Evolutionary conservation across 208 protist species (phyloP).

Genomic region (Crithidia sp.): DNA sequence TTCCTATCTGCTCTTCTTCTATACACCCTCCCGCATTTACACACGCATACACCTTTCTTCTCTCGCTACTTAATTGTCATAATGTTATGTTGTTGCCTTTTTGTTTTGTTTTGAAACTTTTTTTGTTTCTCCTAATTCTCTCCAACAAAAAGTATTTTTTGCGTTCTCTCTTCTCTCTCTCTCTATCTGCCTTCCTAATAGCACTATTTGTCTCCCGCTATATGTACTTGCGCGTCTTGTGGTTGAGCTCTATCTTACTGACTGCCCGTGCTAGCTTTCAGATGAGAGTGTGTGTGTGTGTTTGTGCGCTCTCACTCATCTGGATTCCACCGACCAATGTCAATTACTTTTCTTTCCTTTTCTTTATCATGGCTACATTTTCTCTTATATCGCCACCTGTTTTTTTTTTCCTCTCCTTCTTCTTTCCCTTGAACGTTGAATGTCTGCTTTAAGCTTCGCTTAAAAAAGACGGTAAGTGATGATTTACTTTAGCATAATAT

Average conservation of each 20-base stretch:
- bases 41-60: not conserved
- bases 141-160: not conserved
- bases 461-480: no score
- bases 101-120: not conserved
- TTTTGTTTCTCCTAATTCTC: not conserved
- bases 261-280: not conserved
- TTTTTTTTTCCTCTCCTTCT: no score
- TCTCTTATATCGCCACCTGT: no score
- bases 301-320: no score
- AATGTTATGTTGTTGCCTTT: not conserved
- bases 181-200: not conserved
- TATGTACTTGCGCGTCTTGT: not conserved
- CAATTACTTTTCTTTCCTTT: slow-evolving; percentile 9
- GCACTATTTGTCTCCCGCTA: not conserved
- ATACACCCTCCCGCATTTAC: not conserved
- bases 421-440: no score
- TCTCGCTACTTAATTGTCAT: not conserved
- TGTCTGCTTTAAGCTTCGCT: no score
- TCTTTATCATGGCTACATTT: not conserved
- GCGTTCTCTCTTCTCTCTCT: not conserved
- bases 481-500: no score
- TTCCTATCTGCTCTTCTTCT: not conserved
- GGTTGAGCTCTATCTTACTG: not conserved
- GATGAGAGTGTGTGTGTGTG: no score
- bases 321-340: not conserved